A percentile compares a stretch with the other conserved stretches of the same genome.
Conservation (phyloP, 495 filamentous ascomycete species). For the Penicillium flavigenum region DNA sequence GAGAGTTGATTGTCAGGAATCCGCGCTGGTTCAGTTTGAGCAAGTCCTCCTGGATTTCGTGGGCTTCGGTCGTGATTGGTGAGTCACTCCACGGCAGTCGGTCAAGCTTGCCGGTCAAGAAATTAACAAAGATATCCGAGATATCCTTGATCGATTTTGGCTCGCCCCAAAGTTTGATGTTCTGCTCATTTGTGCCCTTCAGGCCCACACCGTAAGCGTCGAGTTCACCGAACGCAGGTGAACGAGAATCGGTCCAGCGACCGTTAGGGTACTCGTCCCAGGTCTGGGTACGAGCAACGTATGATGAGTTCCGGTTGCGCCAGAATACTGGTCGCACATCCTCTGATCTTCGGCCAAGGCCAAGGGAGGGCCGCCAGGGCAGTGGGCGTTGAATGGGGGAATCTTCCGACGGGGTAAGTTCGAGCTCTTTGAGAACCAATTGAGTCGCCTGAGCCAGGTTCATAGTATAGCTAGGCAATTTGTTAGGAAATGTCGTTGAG, state of each 20-base stretch:
- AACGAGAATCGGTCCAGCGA: conserved; percentile 96
- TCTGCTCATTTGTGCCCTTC: conserved; percentile 95
- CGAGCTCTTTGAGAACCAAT: conserved; percentile 88
- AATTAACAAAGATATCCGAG: conserved; percentile 76
- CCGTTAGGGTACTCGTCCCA: conserved; percentile 99
- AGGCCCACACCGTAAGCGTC: conserved; percentile 94
- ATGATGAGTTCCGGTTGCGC: conserved; percentile 94
- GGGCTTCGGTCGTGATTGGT: conserved; percentile 77
- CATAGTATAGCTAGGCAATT: conserved; percentile 79
- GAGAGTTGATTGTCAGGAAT: conserved; percentile 94
- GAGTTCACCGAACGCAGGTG: conserved; percentile 94
- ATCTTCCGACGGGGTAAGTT: conserved; percentile 69
- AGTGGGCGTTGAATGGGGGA: conserved; percentile 79
- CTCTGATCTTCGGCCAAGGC: conserved; percentile 80
- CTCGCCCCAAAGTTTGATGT: conserved; percentile 91
- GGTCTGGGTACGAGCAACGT: conserved; percentile 91
- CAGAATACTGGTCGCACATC: conserved; percentile 99
- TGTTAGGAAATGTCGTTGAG: conserved; percentile 10
- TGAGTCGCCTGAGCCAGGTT: conserved; percentile 93
- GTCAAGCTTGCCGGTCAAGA: conserved; percentile 74
- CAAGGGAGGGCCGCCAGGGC: conserved; percentile 94
- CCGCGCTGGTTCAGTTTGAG: conserved; percentile 81
- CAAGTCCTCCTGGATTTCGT: conserved; percentile 71
- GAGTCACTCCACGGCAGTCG: conserved; percentile 94
- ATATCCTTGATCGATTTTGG: conserved; percentile 79